phyloP scores from a whole-genome alignment of 2,329 filamentous ascomycete genomes.

The Alternaria brassicae region DNA sequence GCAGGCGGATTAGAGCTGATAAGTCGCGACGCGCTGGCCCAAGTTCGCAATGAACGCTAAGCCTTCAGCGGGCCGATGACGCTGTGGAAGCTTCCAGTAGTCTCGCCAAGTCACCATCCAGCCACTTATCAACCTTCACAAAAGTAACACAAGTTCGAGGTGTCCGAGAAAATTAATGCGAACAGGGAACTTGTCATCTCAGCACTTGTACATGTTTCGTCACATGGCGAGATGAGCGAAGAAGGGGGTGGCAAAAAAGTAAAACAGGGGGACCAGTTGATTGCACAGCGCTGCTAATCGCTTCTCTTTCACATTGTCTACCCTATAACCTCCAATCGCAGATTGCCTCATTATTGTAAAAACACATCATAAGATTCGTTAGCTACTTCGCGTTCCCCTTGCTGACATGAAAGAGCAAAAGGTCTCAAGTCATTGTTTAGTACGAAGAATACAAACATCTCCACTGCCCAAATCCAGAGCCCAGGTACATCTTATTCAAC shows the following conservation, averaged over 20 bases:
- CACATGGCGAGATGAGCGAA: neutral
- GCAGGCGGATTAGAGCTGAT: constrained; percentile 15
- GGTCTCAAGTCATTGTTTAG: too few species aligned
- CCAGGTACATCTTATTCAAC: too few species aligned
- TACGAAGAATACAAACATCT: too few species aligned
- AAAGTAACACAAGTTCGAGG: neutral
- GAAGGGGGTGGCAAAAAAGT: constrained; percentile 13
- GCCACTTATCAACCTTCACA: neutral
- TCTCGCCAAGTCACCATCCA: constrained; percentile 9
- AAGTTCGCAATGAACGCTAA: constrained; percentile 13
- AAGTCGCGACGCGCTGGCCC: constrained; percentile 23
- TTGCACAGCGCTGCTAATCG: too few species aligned
- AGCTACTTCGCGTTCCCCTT: too few species aligned
- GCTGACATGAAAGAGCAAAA: too few species aligned
- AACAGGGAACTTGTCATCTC: neutral
- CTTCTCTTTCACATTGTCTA: too few species aligned
- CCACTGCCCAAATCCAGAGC: too few species aligned
- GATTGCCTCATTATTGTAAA: too few species aligned
- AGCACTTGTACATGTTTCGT: neutral
- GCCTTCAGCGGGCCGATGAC: constrained; percentile 17
- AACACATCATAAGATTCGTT: too few species aligned
- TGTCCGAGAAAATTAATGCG: neutral
- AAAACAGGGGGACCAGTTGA: too few species aligned
- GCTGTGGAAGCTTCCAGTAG: constrained; percentile 34
- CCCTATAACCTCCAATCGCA: too few species aligned